phyloP scores from a whole-genome alignment of 495 filamentous ascomycete genomes.

The Penicillium pancosmium region DNA sequence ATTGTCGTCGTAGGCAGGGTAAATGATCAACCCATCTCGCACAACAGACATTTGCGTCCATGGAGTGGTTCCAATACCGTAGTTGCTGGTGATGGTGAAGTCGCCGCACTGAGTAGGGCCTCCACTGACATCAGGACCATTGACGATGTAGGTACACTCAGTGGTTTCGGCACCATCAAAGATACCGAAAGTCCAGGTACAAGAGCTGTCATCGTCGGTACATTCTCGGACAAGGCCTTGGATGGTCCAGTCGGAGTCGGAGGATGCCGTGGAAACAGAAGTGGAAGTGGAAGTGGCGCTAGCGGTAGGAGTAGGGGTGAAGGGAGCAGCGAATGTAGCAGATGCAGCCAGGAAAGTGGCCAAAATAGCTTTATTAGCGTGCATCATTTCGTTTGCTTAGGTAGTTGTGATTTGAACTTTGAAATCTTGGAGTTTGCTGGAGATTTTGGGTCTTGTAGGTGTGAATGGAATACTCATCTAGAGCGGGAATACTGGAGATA shows the following conservation, averaged over 20 bases:
- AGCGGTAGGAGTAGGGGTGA: slow-evolving; percentile 3
- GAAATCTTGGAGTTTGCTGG: not conserved
- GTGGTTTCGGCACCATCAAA: slow-evolving; percentile 1
- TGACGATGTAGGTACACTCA: slow-evolving; percentile 8
- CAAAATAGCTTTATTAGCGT: slow-evolving; percentile 3
- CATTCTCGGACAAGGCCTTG: slow-evolving; percentile 5
- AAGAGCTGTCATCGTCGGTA: not conserved
- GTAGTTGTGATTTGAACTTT: slow-evolving; percentile 3
- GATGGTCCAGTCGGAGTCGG: slow-evolving; percentile 2
- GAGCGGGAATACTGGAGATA: not conserved
- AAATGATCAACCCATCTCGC: slow-evolving; percentile 6
- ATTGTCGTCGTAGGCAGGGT: slow-evolving; percentile 2
- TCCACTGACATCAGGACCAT: slow-evolving; percentile 1
- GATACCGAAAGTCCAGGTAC: slow-evolving; percentile 10
- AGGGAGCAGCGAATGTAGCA: not conserved
- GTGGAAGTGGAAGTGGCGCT: not conserved
- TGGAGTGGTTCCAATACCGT: not conserved
- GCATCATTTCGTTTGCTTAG: not conserved
- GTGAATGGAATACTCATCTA: slow-evolving; percentile 3
- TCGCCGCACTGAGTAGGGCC: slow-evolving; percentile 6
- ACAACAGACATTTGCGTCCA: slow-evolving; percentile 4
- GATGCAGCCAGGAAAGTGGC: slow-evolving; percentile 7
- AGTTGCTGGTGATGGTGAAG: slow-evolving; percentile 5
- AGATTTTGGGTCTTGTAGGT: not conserved
- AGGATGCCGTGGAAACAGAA: not conserved